These are phyloP conservation scores for Balansia obtecta DNA, from an alignment of 2,329 filamentous ascomycete species.

Conservation along the genomic window DNA sequence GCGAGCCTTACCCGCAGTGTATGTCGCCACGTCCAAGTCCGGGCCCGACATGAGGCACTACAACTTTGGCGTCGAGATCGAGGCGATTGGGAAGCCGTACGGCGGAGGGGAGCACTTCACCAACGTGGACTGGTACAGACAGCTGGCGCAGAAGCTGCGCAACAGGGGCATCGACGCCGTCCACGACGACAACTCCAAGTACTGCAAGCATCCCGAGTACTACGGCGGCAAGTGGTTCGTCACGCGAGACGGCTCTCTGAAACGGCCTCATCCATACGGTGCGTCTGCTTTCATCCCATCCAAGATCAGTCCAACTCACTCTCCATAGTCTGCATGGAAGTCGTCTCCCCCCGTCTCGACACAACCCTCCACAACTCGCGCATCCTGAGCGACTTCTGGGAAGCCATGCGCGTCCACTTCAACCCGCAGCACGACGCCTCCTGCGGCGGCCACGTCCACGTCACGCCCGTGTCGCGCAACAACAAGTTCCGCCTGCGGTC, in stretches of 20 bases:
- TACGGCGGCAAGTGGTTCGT: constrained; percentile 30
- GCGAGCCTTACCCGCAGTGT: neutral
- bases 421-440: constrained; percentile 21
- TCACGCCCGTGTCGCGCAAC: constrained; percentile 21
- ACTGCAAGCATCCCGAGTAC: constrained; percentile 29
- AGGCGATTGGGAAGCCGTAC: constrained; percentile 25
- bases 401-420: constrained; percentile 29
- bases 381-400: constrained; percentile 27
- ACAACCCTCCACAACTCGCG: constrained; percentile 19
- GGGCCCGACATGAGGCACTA: constrained; percentile 16
- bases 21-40: neutral
- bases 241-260: constrained; percentile 26
- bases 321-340: constrained; percentile 26
- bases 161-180: constrained; percentile 25
- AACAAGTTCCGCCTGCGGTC: constrained; percentile 23
- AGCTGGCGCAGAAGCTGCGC: constrained; percentile 25
- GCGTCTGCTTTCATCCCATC: constrained; percentile 8
- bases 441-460: constrained; percentile 28
- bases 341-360: constrained; percentile 26
- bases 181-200: constrained; percentile 24
- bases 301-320: neutral
- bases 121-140: constrained; percentile 28
- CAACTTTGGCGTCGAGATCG: constrained; percentile 29
- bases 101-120: constrained; percentile 23
- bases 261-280: constrained; percentile 24